A percentile compares a stretch with the other conserved stretches of the same genome.
These are phyloP conservation scores for Moesziomyces parantarcticus DNA, from an alignment of 1,284 basidiomycete species.

Conservation along the genomic window DNA sequence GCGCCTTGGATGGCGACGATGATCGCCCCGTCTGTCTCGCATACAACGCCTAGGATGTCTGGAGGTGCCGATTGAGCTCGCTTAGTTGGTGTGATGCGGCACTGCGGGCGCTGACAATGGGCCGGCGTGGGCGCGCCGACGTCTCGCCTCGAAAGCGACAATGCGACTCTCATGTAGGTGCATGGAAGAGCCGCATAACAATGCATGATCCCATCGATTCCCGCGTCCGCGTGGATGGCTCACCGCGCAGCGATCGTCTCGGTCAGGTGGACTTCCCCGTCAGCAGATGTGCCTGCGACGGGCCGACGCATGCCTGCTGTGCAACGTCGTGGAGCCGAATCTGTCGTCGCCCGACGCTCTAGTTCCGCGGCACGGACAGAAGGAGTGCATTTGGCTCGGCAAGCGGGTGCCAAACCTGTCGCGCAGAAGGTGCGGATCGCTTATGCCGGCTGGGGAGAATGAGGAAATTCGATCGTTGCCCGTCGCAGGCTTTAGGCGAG, in stretches of 20 bases:
- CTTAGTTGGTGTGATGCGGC: background rate
- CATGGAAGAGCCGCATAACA: background rate
- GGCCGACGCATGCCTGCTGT: background rate
- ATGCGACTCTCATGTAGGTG: too few species aligned
- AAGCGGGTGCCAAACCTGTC: background rate
- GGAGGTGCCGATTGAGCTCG: background rate
- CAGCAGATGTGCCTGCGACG: too few species aligned
- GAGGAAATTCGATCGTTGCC: slow-evolving; percentile 1
- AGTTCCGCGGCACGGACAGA: too few species aligned
- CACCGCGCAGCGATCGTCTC: too few species aligned
- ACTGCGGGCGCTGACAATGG: background rate
- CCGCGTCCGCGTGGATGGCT: background rate
- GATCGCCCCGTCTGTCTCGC: slow-evolving; percentile 2
- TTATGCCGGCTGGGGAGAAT: slow-evolving; percentile 2
- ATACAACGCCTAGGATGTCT: background rate
- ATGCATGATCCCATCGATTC: background rate
- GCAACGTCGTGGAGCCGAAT: background rate
- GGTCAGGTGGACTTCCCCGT: too few species aligned
- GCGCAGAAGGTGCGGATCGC: slow-evolving; percentile 7
- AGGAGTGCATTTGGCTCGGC: too few species aligned
- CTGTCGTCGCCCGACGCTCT: too few species aligned
- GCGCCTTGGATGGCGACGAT: background rate
- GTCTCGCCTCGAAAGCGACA: background rate
- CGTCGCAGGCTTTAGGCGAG: too few species aligned
- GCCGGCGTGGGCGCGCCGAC: background rate